A percentile compares a stretch with the other conserved stretches of the same genome.
Conservation (phyloP, 1,284 basidiomycete genomes). For the Trichosporon ovoides region DNA sequence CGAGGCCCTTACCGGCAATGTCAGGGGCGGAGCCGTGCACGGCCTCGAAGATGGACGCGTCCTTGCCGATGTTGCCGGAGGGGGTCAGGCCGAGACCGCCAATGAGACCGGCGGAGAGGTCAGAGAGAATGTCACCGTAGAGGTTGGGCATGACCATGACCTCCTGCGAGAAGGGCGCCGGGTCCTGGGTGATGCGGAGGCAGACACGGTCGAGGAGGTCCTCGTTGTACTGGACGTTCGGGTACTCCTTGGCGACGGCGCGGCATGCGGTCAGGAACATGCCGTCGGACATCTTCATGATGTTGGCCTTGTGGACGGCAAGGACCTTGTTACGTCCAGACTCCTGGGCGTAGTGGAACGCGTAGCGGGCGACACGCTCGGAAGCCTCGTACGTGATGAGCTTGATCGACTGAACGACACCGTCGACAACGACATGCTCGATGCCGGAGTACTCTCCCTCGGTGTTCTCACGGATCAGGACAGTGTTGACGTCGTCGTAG, state of each 20-base stretch:
- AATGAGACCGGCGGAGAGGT: conserved; percentile 98
- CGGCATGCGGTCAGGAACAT: conserved; percentile 99
- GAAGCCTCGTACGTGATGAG: conserved; percentile 99
- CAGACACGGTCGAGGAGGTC: conserved; percentile 96
- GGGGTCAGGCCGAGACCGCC: conserved; percentile 97
- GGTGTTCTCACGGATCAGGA: conserved; percentile 98
- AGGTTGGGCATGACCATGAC: conserved; percentile 99
- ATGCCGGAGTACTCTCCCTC: conserved; percentile 99
- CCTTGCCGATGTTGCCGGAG: conserved; percentile 96
- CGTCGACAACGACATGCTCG: conserved; percentile 94
- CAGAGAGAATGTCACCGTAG: conserved; percentile 84
- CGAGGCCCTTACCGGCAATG: conserved; percentile 79
- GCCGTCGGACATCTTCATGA: conserved; percentile 99
- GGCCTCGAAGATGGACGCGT: conserved; percentile 99
- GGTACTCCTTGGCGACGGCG: conserved; percentile 93
- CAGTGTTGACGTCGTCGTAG: conserved; percentile 97
- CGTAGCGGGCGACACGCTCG: conserved; percentile 96
- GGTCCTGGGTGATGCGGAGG: conserved; percentile 68
- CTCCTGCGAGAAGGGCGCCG: conserved; percentile 85
- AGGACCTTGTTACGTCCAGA: conserved; percentile 88
- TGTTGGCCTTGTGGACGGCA: conserved; percentile 99
- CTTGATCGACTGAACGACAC: conserved; percentile 99
- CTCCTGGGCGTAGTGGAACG: conserved; percentile 92
- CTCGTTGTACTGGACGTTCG: conserved; percentile 88
- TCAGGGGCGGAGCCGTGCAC: conserved; percentile 88